Evolutionary conservation across 2,329 filamentous ascomycete species (phyloP), one percentile per base, ranked within the genome.

Genomic region (Cadophora malorum): DNA sequence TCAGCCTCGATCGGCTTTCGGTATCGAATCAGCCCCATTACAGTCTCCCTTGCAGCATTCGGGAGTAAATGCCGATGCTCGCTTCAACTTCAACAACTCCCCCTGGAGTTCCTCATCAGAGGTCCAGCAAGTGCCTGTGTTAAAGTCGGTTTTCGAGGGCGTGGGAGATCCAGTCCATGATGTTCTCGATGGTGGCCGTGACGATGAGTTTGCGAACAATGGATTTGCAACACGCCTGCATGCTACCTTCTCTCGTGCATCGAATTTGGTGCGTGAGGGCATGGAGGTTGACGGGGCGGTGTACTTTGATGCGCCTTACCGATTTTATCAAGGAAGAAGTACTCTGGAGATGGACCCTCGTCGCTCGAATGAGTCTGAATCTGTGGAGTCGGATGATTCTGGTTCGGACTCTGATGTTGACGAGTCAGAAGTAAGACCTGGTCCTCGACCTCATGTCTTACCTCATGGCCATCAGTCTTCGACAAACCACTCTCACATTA

Each of bases 221-320:
- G 68, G 70, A 5, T 73, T 74, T 50, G 68, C 69, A 1, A 71
- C 66, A 45, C 67, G 64, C n/a, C 56, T 76, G 6, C 73, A 70
- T 33, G 60, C 7, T 8, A 74, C 71, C 9, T 75, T 76, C 53
- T 71, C 75, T 21, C 69, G 75, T 7, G 75, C 75, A 7, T 73
- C 71, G 16, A 77, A 77, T 59, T 56, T 77, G n/a, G 71, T 76
- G 19, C 67, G 75, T 19, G 74, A 77, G 60, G 68, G 71, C 3
- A 71, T 74, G 38, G 70, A 72, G 19, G 70, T 77, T 21, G 74
- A 75, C 63, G 75, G 75, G 0, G 68, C 69, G 16, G 67, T 75
- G 7, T 77, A 76, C 55, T 72, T 76, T 14, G 74, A 77, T 69
- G 73, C 75, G 0, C 72, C 73, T 2, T 71, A 72, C 38, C 63